phyloP scores from a whole-genome alignment of 2,329 filamentous ascomycete species.

The Fusarium odoratissimum region DNA sequence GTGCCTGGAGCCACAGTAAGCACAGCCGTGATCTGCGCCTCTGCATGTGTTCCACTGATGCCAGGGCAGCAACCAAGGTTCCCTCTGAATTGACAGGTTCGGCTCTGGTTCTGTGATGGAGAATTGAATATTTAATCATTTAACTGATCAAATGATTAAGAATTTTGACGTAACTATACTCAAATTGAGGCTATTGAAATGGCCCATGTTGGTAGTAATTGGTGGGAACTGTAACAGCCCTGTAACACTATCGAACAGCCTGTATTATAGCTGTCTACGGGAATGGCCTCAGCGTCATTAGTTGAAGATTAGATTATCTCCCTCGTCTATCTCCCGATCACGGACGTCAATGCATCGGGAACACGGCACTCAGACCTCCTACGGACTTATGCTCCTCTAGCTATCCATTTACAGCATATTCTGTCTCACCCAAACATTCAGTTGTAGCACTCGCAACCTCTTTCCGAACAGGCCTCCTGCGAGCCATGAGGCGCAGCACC shows the following conservation, averaged over 20 bases:
- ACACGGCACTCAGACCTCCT: slow-evolving; percentile 5
- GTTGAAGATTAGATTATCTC: not conserved
- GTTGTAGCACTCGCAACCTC: slow-evolving; percentile 8
- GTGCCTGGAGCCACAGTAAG: slow-evolving; percentile 25
- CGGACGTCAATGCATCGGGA: slow-evolving; percentile 8
- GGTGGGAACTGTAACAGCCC: not conserved
- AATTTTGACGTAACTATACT: not conserved
- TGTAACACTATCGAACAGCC: not conserved
- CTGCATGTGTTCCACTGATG: slow-evolving; percentile 19
- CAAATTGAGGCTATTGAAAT: not conserved
- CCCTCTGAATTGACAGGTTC: not conserved
- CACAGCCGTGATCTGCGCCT: slow-evolving; percentile 36
- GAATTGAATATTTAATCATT: not conserved
- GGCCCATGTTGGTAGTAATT: not conserved
- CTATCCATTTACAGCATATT: slow-evolving; percentile 19
- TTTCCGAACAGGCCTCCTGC: slow-evolving; percentile 30
- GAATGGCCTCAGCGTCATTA: not conserved
- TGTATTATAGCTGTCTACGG: not conserved
- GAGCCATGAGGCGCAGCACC: slow-evolving; percentile 35
- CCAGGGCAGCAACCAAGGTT: slow-evolving; percentile 1
- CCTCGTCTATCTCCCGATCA: not conserved
- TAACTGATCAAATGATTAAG: not conserved
- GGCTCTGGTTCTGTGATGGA: not conserved
- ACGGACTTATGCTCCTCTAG: not conserved
- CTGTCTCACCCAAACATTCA: slow-evolving; percentile 17